Conservation (phyloP, 306 rosid genomes). For the Gastrolobium villosum region DNA sequence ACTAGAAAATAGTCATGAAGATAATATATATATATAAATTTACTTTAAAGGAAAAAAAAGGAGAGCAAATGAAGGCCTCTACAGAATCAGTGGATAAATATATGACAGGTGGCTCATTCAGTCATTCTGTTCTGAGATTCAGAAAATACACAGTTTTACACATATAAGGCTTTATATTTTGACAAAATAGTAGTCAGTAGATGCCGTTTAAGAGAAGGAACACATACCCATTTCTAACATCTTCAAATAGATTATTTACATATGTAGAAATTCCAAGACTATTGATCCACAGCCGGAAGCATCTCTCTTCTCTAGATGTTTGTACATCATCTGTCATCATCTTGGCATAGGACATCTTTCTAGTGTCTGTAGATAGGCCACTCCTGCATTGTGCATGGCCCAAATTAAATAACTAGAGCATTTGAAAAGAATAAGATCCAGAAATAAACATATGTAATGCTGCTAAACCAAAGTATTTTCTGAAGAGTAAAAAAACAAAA, state of each 20-base stretch:
- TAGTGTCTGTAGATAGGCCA: constrained; percentile 87
- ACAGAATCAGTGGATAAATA: constrained; percentile 12
- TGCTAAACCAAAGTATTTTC: constrained; percentile 21
- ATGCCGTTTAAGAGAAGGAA: constrained; percentile 38
- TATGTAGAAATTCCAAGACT: constrained; percentile 84
- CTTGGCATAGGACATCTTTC: constrained; percentile 85
- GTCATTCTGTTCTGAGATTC: not conserved
- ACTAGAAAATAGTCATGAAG: not conserved
- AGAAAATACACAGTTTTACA: not conserved
- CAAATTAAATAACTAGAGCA: constrained; percentile 40
- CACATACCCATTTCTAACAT: constrained; percentile 90
- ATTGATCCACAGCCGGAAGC: constrained; percentile 94
- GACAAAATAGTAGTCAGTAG: not conserved
- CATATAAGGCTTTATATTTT: constrained; percentile 13
- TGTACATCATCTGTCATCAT: constrained; percentile 94
- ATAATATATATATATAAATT: not conserved
- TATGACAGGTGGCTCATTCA: constrained; percentile 14
- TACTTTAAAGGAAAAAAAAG: not conserved
- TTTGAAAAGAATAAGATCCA: not conserved
- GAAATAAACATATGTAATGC: constrained; percentile 20
- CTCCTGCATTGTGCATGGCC: constrained; percentile 64
- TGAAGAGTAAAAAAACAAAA: not conserved
- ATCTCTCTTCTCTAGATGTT: constrained; percentile 96
- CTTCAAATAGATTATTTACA: constrained; percentile 89
- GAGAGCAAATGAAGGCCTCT: not conserved